A percentile compares a stretch with the other conserved stretches of the same genome.
phyloP scores from a whole-genome alignment of 2,329 filamentous ascomycete species.

The Magnaporthales sp. region DNA sequence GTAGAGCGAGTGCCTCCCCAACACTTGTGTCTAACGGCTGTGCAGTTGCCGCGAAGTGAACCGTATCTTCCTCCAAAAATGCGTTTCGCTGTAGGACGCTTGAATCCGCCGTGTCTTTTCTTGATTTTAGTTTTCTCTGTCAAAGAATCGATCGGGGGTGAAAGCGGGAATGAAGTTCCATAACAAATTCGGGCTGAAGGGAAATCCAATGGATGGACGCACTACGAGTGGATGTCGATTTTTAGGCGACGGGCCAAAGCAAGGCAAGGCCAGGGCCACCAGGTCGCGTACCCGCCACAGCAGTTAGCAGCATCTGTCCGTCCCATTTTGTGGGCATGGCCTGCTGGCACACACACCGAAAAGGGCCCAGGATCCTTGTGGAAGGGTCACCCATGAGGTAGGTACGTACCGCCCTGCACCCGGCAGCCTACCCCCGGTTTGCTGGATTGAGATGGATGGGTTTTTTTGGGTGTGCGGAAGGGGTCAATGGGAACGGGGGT shows the following conservation, averaged over 20 bases:
- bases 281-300: neutral
- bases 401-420: neutral
- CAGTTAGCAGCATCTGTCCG: neutral
- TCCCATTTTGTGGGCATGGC: neutral
- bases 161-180: slow-evolving; percentile 8
- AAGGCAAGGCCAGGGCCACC: slow-evolving; percentile 4
- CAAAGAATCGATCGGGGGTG: neutral
- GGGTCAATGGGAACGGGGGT: neutral
- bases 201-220: slow-evolving; percentile 10
- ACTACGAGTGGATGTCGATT: slow-evolving; percentile 9
- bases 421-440: too few species aligned
- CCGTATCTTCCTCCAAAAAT: neutral
- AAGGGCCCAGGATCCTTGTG: neutral
- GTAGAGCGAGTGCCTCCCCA: slow-evolving; percentile 1
- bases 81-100: neutral
- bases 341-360: neutral
- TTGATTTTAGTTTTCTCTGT: neutral
- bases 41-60: neutral
- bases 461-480: neutral
- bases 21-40: neutral
- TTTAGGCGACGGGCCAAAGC: slow-evolving; percentile 10
- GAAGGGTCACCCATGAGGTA: neutral
- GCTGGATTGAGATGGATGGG: too few species aligned
- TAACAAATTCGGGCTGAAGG: slow-evolving; percentile 5
- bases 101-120: neutral